Base-by-base conservation (phyloP, 2,329 filamentous ascomycete genomes). In the Lecanosticta acicola region DNA sequence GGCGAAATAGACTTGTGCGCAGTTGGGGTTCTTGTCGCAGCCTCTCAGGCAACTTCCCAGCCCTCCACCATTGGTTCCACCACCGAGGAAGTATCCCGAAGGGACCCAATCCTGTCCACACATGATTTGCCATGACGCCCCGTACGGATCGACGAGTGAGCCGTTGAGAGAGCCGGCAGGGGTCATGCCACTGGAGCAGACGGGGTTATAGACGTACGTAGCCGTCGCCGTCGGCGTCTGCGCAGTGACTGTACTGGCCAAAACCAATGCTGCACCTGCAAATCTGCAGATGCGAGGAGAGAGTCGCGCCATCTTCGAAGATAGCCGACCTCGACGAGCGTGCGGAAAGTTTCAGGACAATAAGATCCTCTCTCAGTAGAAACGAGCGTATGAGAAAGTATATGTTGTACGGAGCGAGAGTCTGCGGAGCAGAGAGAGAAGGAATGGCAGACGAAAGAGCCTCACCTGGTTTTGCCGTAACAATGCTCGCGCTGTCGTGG, bases 191-290 rank as follows among this genome's bases (percentile, higher is more conserved):
- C 37, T 13, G n/a, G n/a, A n/a, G n/a, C n/a, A n/a, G n/a, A n/a
- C n/a, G n/a, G n/a, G n/a, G n/a, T n/a, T n/a, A n/a, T n/a, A n/a
- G n/a, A n/a, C n/a, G n/a, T n/a, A n/a, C n/a, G n/a, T n/a, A n/a
- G n/a, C n/a, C n/a, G n/a, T n/a, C n/a, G n/a, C n/a, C n/a, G 53
- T 51, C 5, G 51, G 19, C n/a, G 39, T 10, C 43, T 50, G 45
- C 14, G 45, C 49, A 20, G 26, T 17, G 14, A 16, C 41, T 19
- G 36, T 16, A 9, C 29, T 17, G 20, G 37, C 36, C 37, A 53
- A 41, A 7, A 45, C 26, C 32, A 53, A 37, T 3, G 46, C 45
- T 17, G 43, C 26, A 16, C 36, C 49, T 24, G 42, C 48, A 40
- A 46, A 16, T 24, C 34, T 40, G 39, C 35, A 41, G 35, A 48